Percentiles rank a stretch among this genome's conserved stretches.
Evolutionary conservation across 176 grass and related monocot species (phyloP).

Genomic region (Olyra latifolia): DNA sequence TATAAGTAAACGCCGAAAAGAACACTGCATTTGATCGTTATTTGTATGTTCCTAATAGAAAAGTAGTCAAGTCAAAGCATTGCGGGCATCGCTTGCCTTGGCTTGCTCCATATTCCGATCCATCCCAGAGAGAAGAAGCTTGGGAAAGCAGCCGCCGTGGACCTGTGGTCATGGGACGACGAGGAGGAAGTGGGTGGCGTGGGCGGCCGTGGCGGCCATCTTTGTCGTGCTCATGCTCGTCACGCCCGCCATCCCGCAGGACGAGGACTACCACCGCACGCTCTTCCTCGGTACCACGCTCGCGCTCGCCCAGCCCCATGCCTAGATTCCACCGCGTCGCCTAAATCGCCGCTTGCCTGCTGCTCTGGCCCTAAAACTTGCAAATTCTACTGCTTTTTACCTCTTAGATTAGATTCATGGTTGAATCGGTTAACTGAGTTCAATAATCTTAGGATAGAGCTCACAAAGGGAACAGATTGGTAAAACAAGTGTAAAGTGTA

Average conservation of each 20-base stretch:
- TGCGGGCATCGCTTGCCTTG: no score
- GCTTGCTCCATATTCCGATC: background rate
- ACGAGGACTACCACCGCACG: constrained; percentile 76
- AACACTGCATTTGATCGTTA: no score
- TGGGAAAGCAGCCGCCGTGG: background rate
- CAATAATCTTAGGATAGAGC: background rate
- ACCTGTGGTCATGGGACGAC: background rate
- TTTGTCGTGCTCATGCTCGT: constrained; percentile 91
- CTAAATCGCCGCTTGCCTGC: no score
- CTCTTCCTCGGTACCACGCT: constrained; percentile 65
- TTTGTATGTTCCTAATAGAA: no score
- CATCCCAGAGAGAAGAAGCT: background rate
- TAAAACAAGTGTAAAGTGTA: no score
- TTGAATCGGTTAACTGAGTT: background rate
- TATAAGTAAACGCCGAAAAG: no score
- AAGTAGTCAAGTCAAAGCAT: no score
- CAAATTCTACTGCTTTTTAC: background rate
- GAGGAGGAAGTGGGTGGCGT: constrained; percentile 59
- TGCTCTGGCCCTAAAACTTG: background rate
- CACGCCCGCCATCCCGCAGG: constrained; percentile 85
- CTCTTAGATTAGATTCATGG: background rate
- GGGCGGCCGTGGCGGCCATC: constrained; percentile 52
- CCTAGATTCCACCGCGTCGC: background rate
- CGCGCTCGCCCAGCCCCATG: background rate
- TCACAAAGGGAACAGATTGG: background rate